Conservation (phyloP, 140 eudicot genomes). For the Cichorium intybus region DNA sequence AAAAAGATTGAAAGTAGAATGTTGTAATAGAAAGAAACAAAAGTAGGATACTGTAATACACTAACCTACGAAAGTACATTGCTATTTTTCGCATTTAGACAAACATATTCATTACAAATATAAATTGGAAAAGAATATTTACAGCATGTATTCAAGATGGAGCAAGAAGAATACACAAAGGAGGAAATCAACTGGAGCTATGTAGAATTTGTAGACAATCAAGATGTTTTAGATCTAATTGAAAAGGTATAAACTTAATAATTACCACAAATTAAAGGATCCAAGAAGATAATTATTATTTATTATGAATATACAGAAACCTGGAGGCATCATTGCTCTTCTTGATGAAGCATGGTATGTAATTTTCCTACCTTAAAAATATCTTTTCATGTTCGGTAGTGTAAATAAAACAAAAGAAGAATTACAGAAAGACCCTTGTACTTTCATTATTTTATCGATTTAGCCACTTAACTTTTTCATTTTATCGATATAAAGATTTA, state of each 20-base stretch:
- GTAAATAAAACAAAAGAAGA: background rate
- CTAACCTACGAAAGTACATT: background rate
- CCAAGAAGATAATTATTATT: background rate
- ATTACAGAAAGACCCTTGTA: background rate
- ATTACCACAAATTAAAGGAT: background rate
- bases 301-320: conserved; percentile 60
- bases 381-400: background rate
- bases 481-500: background rate
- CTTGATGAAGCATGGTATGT: conserved; percentile 96
- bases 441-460: background rate
- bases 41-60: no score
- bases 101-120: background rate
- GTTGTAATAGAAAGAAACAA: no score
- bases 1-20: no score
- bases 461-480: no score
- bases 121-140: conserved; percentile 7
- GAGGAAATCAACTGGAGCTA: conserved; percentile 97
- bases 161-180: conserved; percentile 92
- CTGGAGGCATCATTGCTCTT: conserved; percentile 95
- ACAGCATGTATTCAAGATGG: conserved; percentile 98
- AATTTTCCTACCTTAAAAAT: conserved; percentile 9
- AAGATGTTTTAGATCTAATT: conserved; percentile 89
- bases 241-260: conserved; percentile 60
- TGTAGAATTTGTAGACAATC: conserved; percentile 92
- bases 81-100: background rate